These are phyloP conservation scores for Maudiozyma humilis DNA, from an alignment of 1,139 yeast genomes.

Conservation along the genomic window DNA sequence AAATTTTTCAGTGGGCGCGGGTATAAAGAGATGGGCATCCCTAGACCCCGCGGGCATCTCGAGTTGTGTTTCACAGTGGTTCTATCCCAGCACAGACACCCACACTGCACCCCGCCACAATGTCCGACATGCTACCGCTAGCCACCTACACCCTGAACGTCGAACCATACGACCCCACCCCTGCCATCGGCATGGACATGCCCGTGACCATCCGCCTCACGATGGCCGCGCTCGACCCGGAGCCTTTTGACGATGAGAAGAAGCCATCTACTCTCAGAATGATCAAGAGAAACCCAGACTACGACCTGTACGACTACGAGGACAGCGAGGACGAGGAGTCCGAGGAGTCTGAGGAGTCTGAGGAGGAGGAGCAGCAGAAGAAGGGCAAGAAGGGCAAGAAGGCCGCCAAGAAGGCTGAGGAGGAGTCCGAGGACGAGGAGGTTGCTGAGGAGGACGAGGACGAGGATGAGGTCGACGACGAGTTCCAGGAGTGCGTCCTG, in stretches of 20 bases:
- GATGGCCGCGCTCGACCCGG: slow-evolving; percentile 92
- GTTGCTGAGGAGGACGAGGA: slow-evolving; percentile 22
- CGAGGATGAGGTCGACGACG: slow-evolving; percentile 44
- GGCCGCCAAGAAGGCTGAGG: slow-evolving; percentile 15
- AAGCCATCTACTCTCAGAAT: slow-evolving; percentile 85
- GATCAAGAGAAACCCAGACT: slow-evolving; percentile 60
- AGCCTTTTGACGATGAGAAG: slow-evolving; percentile 65
- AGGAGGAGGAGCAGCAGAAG: slow-evolving; percentile 26
- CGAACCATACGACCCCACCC: slow-evolving; percentile 76
- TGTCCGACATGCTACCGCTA: slow-evolving; percentile 70
- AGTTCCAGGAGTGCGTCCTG: slow-evolving; percentile 68
- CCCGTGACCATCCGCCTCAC: slow-evolving; percentile 88
- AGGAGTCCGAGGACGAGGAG: slow-evolving; percentile 23
- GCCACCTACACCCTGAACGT: slow-evolving; percentile 80
- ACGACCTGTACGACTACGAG: slow-evolving; percentile 46
- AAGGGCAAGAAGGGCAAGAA: slow-evolving; percentile 30
- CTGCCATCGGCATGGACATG: slow-evolving; percentile 76
- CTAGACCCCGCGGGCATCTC: too few relatives aligned
- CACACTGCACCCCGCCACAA: too few relatives aligned
- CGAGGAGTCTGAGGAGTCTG: slow-evolving; percentile 33
- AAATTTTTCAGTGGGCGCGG: too few relatives aligned
- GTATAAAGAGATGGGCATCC: too few relatives aligned
- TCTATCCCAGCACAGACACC: too few relatives aligned
- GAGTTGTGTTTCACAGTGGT: too few relatives aligned
- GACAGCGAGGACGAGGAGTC: slow-evolving; percentile 43